Conservation (phyloP, 148 eudicot genomes). For the Pouteria glomerata region DNA sequence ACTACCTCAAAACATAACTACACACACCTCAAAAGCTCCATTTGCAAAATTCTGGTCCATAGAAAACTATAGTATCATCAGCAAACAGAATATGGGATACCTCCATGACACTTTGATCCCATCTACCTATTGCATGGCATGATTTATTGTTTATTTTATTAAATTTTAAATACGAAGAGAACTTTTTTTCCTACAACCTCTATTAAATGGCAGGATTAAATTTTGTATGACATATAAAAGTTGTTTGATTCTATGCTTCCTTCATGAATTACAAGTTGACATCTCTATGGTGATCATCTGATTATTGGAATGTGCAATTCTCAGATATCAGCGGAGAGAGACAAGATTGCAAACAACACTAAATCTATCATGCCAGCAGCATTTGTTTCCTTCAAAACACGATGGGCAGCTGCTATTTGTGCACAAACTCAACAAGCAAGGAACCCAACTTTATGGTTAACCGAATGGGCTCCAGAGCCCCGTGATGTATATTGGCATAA, state of each 20-base stretch:
- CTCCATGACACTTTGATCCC: too few relatives aligned
- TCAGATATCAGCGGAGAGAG: slow-evolving; percentile 45
- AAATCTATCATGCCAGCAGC: slow-evolving; percentile 45
- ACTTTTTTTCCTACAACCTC: background rate
- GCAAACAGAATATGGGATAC: too few relatives aligned
- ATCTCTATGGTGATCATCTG: background rate
- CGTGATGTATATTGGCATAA: slow-evolving; percentile 68
- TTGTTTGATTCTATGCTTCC: background rate
- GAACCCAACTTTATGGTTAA: slow-evolving; percentile 54
- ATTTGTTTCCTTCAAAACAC: slow-evolving; percentile 56
- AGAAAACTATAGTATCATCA: too few relatives aligned
- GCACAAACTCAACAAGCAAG: slow-evolving; percentile 63
- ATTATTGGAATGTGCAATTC: slow-evolving; percentile 3
- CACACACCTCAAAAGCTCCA: too few relatives aligned
- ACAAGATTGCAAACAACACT: slow-evolving; percentile 24
- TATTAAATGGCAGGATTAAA: background rate
- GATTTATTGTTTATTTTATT: too few relatives aligned
- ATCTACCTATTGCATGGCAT: too few relatives aligned
- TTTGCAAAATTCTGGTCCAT: too few relatives aligned
- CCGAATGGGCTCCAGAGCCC: slow-evolving; percentile 71
- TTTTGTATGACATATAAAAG: background rate
- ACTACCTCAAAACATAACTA: too few relatives aligned
- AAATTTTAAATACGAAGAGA: too few relatives aligned
- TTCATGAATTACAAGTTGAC: background rate
- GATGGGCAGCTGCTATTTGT: slow-evolving; percentile 63